These are phyloP conservation scores for Calonectria multiphialidica DNA, from an alignment of 2,329 filamentous ascomycete genomes.

Conservation along the genomic window DNA sequence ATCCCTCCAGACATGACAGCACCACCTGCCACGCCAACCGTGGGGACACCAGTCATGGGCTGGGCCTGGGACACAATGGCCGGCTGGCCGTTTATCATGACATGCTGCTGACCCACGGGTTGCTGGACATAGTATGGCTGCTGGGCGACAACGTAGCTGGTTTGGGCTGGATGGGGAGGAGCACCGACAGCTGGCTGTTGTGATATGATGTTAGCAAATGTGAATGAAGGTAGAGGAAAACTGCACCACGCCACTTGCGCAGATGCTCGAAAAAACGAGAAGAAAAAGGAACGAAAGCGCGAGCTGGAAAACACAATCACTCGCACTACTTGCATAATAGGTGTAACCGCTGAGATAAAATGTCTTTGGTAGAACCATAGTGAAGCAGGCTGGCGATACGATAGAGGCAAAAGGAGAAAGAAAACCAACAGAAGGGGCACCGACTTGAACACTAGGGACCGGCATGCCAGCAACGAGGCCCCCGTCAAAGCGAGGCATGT, in stretches of 20 bases:
- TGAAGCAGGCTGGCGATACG: constrained; percentile 38
- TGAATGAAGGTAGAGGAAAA: constrained; percentile 3
- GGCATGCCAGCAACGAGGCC: constrained; percentile 44
- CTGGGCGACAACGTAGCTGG: constrained; percentile 48
- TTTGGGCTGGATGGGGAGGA: constrained; percentile 43
- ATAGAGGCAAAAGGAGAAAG: constrained; percentile 37
- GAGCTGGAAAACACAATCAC: constrained; percentile 7
- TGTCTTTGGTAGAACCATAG: constrained; percentile 49
- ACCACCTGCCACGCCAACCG: constrained; percentile 41
- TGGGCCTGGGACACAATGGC: constrained; percentile 42
- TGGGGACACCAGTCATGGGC: constrained; percentile 41
- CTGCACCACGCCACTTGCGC: constrained; percentile 28
- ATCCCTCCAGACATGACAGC: constrained; percentile 37
- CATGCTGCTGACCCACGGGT: constrained; percentile 45
- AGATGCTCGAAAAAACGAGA: neutral
- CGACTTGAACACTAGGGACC: constrained; percentile 51
- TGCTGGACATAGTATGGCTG: constrained; percentile 49
- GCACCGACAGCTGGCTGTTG: constrained; percentile 48
- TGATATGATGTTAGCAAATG: neutral
- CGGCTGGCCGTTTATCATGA: constrained; percentile 49
- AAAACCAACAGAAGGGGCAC: constrained; percentile 46
- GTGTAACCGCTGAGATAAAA: constrained; percentile 47
- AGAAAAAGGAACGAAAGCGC: constrained; percentile 6
- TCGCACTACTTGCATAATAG: constrained; percentile 56
- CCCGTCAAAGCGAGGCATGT: constrained; percentile 65